phyloP scores from a whole-genome alignment of 2,329 filamentous ascomycete genomes.

The Parasarocladium wereldwijsianum region DNA sequence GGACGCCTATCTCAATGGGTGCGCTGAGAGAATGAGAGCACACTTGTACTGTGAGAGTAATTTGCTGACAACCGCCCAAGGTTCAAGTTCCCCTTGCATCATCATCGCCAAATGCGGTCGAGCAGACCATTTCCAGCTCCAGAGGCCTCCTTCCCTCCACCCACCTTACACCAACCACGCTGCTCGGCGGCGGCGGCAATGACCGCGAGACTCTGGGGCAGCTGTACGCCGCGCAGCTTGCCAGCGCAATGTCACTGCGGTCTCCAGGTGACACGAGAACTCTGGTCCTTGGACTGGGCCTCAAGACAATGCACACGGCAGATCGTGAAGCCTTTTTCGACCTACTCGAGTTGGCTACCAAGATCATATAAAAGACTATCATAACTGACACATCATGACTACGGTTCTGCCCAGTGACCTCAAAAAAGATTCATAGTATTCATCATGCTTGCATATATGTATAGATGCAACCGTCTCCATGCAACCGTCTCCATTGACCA shows the following conservation, averaged over 20 bases:
- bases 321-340: conserved; percentile 48
- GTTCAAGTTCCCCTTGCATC: conserved; percentile 67
- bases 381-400: no score
- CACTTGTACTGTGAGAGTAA: no score
- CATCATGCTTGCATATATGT: no score
- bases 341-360: conserved; percentile 45
- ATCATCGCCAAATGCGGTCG: conserved; percentile 46
- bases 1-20: conserved; percentile 90
- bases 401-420: no score
- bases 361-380: conserved; percentile 41
- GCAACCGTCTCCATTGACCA: no score
- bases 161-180: conserved; percentile 71
- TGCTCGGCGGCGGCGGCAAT: conserved; percentile 70
- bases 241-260: conserved; percentile 59
- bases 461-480: no score
- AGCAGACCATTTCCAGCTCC: conserved; percentile 38
- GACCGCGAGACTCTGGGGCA: conserved; percentile 75
- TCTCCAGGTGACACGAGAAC: conserved; percentile 49
- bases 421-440: no score
- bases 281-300: conserved; percentile 46
- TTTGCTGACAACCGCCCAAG: no score
- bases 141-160: conserved; percentile 54
- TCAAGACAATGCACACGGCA: conserved; percentile 32
- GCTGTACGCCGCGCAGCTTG: conserved; percentile 79
- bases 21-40: no score